These are phyloP conservation scores for Hibiscus syriacus DNA, from an alignment of 345 rosid genomes.

Conservation along the genomic window DNA sequence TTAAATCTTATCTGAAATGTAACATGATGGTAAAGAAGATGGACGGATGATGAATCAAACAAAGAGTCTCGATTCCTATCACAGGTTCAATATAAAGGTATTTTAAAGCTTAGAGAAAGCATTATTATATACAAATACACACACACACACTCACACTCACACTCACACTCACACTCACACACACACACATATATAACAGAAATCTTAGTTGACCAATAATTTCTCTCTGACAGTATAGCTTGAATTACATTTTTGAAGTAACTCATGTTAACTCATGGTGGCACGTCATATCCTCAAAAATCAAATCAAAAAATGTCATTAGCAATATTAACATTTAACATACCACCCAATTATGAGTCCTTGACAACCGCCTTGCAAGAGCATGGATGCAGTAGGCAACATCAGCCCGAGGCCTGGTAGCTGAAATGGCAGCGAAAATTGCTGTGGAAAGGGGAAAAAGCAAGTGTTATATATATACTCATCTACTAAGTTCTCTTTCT, in stretches of 20 bases:
- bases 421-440: slow-evolving; percentile 82
- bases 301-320: background rate
- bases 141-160: background rate
- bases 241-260: background rate
- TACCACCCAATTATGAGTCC: slow-evolving; percentile 99
- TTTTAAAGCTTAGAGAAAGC: background rate
- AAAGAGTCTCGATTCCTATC: background rate
- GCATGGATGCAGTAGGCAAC: slow-evolving; percentile 97
- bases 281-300: background rate
- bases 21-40: background rate
- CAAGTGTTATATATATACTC: background rate
- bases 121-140: background rate
- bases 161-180: background rate
- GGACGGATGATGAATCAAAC: background rate
- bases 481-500: background rate
- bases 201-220: background rate
- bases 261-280: background rate
- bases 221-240: background rate
- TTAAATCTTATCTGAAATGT: background rate
- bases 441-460: slow-evolving; percentile 41
- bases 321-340: slow-evolving; percentile 22
- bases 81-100: background rate
- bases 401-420: slow-evolving; percentile 98
- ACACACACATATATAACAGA: background rate
- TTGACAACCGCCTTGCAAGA: slow-evolving; percentile 74